These are phyloP conservation scores for Hygrophila difformis DNA, from an alignment of 257 asterid species.

Conservation along the genomic window DNA sequence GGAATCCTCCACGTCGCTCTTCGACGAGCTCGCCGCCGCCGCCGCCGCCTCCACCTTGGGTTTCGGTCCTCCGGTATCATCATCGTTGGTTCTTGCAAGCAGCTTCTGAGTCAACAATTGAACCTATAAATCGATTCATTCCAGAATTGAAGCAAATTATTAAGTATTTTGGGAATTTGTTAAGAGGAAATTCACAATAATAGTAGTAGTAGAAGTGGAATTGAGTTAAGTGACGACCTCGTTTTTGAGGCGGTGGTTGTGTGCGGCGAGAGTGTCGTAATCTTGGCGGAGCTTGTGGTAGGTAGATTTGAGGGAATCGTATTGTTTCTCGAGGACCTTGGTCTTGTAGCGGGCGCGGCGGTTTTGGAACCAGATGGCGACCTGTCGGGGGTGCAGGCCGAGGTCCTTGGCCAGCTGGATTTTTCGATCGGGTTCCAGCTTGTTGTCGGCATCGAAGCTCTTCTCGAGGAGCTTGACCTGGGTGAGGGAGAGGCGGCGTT, in stretches of 20 bases:
- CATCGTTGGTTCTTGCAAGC: slow-evolving; percentile 18
- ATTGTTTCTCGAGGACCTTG: slow-evolving; percentile 64
- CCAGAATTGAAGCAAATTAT: slow-evolving; percentile 23
- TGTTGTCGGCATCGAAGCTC: slow-evolving; percentile 74
- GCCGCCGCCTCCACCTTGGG: slow-evolving; percentile 28
- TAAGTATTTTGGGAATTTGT: no score
- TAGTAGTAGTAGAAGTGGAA: no score
- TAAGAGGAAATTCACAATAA: no score
- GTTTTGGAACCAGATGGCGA: slow-evolving; percentile 89
- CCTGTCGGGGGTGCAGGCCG: slow-evolving; percentile 76
- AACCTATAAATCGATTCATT: slow-evolving; percentile 31
- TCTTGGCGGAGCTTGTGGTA: slow-evolving; percentile 52
- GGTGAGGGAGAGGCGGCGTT: slow-evolving; percentile 54
- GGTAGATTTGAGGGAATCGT: slow-evolving; percentile 47
- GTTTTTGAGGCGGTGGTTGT: slow-evolving; percentile 45
- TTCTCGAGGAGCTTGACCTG: slow-evolving; percentile 76
- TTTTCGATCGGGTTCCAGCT: slow-evolving; percentile 81
- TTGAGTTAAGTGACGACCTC: no score
- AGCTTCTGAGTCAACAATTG: slow-evolving; percentile 34
- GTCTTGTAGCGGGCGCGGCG: slow-evolving; percentile 77
- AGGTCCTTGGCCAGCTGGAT: slow-evolving; percentile 58
- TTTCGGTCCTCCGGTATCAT: slow-evolving; percentile 18
- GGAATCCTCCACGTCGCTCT: slow-evolving; percentile 62
- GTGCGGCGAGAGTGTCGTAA: slow-evolving; percentile 41
- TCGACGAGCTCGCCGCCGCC: slow-evolving; percentile 48